Conservation (phyloP, 805 yeast species). For the Helenozyma baotianmanensis region DNA sequence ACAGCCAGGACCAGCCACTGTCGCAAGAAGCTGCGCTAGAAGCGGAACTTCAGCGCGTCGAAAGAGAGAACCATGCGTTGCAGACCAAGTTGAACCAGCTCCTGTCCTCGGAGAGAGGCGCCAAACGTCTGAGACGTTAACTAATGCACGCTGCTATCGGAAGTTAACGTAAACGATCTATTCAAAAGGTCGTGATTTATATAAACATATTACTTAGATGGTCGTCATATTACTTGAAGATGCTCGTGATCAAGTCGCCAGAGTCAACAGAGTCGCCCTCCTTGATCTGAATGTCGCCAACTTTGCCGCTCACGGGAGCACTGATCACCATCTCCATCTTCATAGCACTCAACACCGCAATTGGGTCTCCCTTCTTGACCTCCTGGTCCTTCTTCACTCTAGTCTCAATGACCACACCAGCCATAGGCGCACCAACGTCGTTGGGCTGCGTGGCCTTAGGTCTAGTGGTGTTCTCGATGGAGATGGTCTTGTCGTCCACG, state of each 20-base stretch:
- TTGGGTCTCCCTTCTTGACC: slow-evolving; percentile 94
- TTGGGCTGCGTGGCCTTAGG: slow-evolving; percentile 91
- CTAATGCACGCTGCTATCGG: neutral
- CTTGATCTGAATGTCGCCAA: slow-evolving; percentile 70
- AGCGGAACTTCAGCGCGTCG: slow-evolving; percentile 21
- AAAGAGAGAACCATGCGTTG: slow-evolving; percentile 24
- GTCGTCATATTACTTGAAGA: slow-evolving; percentile 18
- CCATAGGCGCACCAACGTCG: slow-evolving; percentile 98
- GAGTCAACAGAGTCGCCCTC: slow-evolving; percentile 97
- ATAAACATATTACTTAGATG: neutral
- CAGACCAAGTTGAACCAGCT: slow-evolving; percentile 14
- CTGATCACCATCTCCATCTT: slow-evolving; percentile 99
- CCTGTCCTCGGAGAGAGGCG: slow-evolving; percentile 22
- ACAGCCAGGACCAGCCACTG: slow-evolving; percentile 16
- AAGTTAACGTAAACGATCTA: too few relatives aligned
- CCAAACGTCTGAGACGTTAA: slow-evolving; percentile 17
- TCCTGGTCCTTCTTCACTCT: slow-evolving; percentile 83
- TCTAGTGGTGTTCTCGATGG: slow-evolving; percentile 79
- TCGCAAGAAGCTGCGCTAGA: slow-evolving; percentile 21
- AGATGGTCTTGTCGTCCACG: slow-evolving; percentile 81
- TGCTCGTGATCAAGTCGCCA: slow-evolving; percentile 65
- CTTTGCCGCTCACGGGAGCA: slow-evolving; percentile 84
- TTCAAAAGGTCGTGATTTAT: too few relatives aligned
- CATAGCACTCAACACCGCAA: slow-evolving; percentile 95
- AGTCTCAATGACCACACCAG: slow-evolving; percentile 95